Percentiles rank a stretch among this genome's conserved stretches.
These are phyloP conservation scores for Aspergillus sp. DNA, from an alignment of 2,329 filamentous ascomycete species.

Conservation along the genomic window DNA sequence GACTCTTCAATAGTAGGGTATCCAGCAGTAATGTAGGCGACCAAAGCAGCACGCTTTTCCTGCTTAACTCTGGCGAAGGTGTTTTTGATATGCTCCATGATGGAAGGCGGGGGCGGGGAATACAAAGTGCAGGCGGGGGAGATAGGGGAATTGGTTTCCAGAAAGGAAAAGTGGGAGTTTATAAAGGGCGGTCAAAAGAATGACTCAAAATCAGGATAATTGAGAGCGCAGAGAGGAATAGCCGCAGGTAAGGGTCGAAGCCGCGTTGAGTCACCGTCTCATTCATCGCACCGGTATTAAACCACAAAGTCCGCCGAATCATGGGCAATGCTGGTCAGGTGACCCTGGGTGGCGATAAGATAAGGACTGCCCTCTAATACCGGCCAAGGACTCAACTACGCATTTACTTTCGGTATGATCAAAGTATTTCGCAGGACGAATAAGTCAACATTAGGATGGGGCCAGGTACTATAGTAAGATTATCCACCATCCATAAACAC, in stretches of 20 bases:
- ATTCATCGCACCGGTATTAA: neutral
- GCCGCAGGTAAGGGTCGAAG: neutral
- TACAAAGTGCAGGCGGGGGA: conserved; percentile 3
- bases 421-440: neutral
- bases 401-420: neutral
- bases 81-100: conserved; percentile 55
- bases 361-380: conserved; percentile 11
- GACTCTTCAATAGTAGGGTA: conserved; percentile 82
- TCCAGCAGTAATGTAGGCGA: conserved; percentile 95
- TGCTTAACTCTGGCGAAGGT: conserved; percentile 59
- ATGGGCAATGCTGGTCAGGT: conserved; percentile 15
- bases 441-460: conserved; percentile 2
- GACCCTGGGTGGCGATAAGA: conserved; percentile 21
- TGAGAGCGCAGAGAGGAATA: neutral
- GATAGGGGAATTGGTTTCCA: neutral
- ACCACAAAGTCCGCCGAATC: neutral
- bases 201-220: neutral
- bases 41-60: conserved; percentile 71
- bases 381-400: neutral
- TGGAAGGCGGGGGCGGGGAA: conserved; percentile 19
- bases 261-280: conserved; percentile 17
- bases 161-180: neutral
- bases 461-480: neutral
- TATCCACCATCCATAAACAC: neutral
- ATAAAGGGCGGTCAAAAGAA: neutral